Conservation (phyloP, 495 filamentous ascomycete genomes). For the Talaromyces nanjingensis region DNA sequence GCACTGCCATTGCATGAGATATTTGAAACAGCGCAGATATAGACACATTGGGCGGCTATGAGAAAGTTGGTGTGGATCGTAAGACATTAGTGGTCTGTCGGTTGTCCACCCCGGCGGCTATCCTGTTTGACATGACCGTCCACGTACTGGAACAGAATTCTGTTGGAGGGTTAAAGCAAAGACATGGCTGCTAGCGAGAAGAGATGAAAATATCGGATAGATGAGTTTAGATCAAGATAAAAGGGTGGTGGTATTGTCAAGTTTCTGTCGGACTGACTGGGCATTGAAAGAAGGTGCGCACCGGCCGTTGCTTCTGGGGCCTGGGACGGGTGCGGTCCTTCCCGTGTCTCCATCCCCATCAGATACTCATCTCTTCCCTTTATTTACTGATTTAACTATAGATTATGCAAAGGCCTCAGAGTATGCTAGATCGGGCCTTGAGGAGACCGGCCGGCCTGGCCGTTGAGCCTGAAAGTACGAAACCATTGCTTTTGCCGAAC, state of each 20-base stretch:
- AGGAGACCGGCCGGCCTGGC: neutral
- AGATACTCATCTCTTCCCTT: too few relatives aligned
- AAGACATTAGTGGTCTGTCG: neutral
- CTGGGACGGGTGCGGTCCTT: slow-evolving; percentile 1
- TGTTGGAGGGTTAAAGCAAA: neutral
- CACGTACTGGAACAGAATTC: neutral
- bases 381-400: too few relatives aligned
- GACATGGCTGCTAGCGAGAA: neutral
- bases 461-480: neutral
- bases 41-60: neutral
- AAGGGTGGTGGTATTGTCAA: neutral
- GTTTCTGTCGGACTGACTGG: neutral
- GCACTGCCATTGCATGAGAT: neutral
- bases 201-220: neutral
- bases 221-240: neutral
- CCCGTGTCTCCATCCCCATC: neutral
- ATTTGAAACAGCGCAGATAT: neutral
- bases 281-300: neutral
- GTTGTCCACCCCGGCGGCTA: neutral
- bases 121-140: neutral
- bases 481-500: neutral
- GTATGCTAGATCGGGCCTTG: too few relatives aligned
- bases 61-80: neutral
- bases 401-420: neutral
- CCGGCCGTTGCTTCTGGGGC: neutral